Conservation (phyloP, 2,329 filamentous ascomycete species). For the Pseudophaeomoniella oleicola region DNA sequence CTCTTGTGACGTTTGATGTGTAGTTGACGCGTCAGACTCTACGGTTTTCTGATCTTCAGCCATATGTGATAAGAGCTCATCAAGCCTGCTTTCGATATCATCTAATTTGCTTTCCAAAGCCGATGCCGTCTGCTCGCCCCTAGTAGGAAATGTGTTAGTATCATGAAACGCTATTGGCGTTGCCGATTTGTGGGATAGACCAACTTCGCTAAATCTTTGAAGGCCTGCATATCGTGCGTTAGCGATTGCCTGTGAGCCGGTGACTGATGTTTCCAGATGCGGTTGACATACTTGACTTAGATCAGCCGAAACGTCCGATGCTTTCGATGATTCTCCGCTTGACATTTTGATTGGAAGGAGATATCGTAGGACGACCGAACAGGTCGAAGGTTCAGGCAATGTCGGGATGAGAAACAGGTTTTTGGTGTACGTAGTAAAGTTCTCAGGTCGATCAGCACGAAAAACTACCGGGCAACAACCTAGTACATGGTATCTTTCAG, state of each 20-base stretch:
- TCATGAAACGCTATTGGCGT: constrained; percentile 3
- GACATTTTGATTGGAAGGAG: too few species aligned
- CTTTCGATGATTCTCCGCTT: neutral
- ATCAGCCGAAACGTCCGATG: neutral
- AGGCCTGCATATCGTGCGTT: constrained; percentile 11
- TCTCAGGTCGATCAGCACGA: too few species aligned
- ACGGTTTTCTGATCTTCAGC: constrained; percentile 11
- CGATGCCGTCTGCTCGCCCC: constrained; percentile 40
- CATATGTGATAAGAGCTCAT: constrained; percentile 34
- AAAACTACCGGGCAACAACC: too few species aligned
- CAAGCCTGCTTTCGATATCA: constrained; percentile 40
- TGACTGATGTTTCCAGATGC: neutral
- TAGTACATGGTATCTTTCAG: too few species aligned
- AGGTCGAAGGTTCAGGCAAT: too few species aligned
- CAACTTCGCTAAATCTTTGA: constrained; percentile 18
- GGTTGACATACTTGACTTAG: neutral
- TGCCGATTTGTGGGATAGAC: neutral
- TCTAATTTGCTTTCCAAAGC: constrained; percentile 40
- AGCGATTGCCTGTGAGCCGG: neutral
- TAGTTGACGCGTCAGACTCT: constrained; percentile 3
- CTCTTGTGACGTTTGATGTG: too few species aligned
- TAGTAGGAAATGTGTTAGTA: too few species aligned
- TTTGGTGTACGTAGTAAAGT: too few species aligned
- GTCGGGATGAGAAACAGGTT: too few species aligned
- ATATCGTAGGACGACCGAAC: too few species aligned